These are phyloP conservation scores for Peronospora belbahrii DNA, from an alignment of 352 stramenopile species.

Conservation along the genomic window DNA sequence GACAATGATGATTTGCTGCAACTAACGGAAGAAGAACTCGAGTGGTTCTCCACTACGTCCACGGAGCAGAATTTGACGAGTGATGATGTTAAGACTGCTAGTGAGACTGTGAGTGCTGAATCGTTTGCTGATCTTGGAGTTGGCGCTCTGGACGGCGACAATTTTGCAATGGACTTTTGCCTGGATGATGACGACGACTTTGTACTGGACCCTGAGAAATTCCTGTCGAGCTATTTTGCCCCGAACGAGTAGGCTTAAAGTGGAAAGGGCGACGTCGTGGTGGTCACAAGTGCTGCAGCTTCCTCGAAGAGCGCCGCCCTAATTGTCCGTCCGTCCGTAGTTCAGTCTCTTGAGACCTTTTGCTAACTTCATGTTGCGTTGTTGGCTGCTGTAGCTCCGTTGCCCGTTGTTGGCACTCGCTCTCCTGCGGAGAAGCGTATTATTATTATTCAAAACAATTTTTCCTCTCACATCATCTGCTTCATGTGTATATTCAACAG, in stretches of 20 bases:
- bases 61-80: conserved; percentile 13
- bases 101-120: conserved; percentile 2
- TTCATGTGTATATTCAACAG: too few species aligned
- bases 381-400: conserved; percentile 8
- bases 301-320: conserved; percentile 28
- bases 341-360: conserved; percentile 27
- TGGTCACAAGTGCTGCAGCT: conserved; percentile 40
- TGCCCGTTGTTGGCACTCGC: conserved; percentile 9
- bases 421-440: conserved; percentile 20
- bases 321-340: conserved; percentile 26
- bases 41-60: conserved; percentile 66
- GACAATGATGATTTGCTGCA: conserved; percentile 76
- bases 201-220: conserved; percentile 81
- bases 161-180: conserved; percentile 28
- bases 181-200: conserved; percentile 75
- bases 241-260: conserved; percentile 28
- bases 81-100: conserved; percentile 2
- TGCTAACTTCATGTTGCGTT: conserved; percentile 9
- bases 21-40: conserved; percentile 73
- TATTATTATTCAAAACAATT: conserved; percentile 40
- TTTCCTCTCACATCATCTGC: too few species aligned
- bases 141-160: conserved; percentile 13
- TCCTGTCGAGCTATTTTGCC: conserved; percentile 79
- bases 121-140: conserved; percentile 25
- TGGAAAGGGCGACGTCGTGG: conserved; percentile 26